Evolutionary conservation across 176 grass and related monocot genomes (phyloP).

Genomic region (Hordeum vulgare): DNA sequence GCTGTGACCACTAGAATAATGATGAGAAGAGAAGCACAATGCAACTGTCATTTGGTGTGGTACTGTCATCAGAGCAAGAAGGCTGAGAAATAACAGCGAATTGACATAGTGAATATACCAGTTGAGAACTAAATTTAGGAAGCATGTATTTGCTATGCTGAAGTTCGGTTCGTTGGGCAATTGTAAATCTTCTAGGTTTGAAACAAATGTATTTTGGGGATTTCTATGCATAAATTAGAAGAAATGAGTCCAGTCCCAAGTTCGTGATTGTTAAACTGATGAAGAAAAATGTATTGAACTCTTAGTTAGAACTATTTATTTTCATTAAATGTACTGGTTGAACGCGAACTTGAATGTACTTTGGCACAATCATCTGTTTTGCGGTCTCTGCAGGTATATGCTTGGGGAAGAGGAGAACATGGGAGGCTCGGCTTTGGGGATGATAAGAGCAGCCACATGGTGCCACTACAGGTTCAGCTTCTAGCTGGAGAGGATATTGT

Average conservation of each 20-base stretch:
- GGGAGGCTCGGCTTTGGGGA: slow-evolving; percentile 98
- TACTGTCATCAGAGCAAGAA: neutral
- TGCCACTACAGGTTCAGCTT: slow-evolving; percentile 79
- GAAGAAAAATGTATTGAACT: neutral
- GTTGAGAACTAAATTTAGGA: neutral
- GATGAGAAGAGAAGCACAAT: neutral
- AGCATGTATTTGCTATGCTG: neutral
- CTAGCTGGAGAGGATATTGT: slow-evolving; percentile 68
- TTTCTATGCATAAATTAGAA: neutral
- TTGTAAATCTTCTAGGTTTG: neutral
- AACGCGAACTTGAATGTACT: neutral
- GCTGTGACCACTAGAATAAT: neutral
- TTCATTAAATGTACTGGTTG: neutral
- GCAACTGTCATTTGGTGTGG: neutral
- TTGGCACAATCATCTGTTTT: slow-evolving; percentile 7
- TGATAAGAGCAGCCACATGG: slow-evolving; percentile 99
- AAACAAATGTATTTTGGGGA: neutral
- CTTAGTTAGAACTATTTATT: neutral
- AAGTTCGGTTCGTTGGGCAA: neutral
- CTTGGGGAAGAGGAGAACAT: slow-evolving; percentile 99
- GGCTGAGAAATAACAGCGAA: neutral
- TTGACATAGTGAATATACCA: neutral
- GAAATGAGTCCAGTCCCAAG: neutral
- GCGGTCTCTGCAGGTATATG: slow-evolving; percentile 61
- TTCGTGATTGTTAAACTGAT: neutral